Conservation (phyloP, 768 basidiomycete genomes). For the Trichaptum fuscoviolaceum region DNA sequence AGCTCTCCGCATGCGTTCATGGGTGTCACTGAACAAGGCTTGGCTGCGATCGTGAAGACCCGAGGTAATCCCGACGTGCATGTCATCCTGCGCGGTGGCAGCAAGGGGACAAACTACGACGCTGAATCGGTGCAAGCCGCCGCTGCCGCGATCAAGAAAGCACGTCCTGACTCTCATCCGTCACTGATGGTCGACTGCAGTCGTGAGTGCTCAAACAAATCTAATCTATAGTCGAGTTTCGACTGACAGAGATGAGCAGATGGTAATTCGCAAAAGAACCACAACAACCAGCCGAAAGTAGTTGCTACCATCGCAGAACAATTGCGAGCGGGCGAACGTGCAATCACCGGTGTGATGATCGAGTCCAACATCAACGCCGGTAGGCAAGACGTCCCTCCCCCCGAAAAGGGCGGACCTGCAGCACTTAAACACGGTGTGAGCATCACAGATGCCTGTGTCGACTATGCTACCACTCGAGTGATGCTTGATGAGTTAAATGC, state of each 20-base stretch:
- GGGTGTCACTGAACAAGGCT: conserved; percentile 82
- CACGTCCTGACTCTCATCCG: conserved; percentile 42
- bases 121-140: conserved; percentile 67
- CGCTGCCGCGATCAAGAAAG: conserved; percentile 58
- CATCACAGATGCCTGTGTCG: conserved; percentile 90
- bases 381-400: conserved; percentile 78
- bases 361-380: conserved; percentile 93
- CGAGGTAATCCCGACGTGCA: conserved; percentile 73
- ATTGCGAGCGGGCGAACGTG: conserved; percentile 53
- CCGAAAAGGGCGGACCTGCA: conserved; percentile 43
- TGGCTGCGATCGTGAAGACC: conserved; percentile 95
- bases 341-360: conserved; percentile 94
- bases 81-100: conserved; percentile 92
- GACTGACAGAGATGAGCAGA: conserved; percentile 36
- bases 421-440: conserved; percentile 75
- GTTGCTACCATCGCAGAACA: conserved; percentile 68
- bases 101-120: conserved; percentile 85
- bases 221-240: background rate
- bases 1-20: conserved; percentile 95
- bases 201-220: conserved; percentile 48
- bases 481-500: conserved; percentile 73
- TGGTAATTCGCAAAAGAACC: conserved; percentile 95
- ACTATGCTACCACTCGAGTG: conserved; percentile 71
- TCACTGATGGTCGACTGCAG: conserved; percentile 88
- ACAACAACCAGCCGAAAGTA: conserved; percentile 86